A percentile compares a stretch with the other conserved stretches of the same genome.
These are phyloP conservation scores for Royoungia palumana DNA, from an alignment of 768 basidiomycete genomes.

Conservation along the genomic window DNA sequence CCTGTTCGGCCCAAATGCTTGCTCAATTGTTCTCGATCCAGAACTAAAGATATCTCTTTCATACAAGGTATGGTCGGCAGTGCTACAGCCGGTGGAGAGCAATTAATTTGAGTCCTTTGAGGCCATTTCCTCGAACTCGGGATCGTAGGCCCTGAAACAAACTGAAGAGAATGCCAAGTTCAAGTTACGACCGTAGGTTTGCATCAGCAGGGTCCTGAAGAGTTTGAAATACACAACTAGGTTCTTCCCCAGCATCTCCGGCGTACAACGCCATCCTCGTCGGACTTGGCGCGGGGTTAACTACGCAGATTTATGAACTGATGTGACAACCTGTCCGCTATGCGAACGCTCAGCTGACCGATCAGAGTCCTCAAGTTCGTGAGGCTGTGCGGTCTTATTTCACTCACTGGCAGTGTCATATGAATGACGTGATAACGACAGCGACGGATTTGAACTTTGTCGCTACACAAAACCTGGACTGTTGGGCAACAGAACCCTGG, in stretches of 20 bases:
- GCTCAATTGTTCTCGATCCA: conserved; percentile 5
- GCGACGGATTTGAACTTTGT: conserved; percentile 25
- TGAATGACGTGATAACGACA: conserved; percentile 28
- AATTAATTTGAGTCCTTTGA: conserved; percentile 9
- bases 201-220: background rate
- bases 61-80: conserved; percentile 12
- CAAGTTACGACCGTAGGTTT: conserved; percentile 3
- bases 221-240: conserved; percentile 7
- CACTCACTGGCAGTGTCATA: conserved; percentile 15
- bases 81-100: conserved; percentile 13
- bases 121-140: conserved; percentile 11
- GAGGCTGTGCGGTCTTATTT: conserved; percentile 11
- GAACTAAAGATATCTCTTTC: conserved; percentile 7
- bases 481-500: too few relatives aligned
- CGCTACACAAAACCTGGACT: background rate
- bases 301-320: conserved; percentile 17
- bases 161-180: background rate
- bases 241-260: conserved; percentile 5
- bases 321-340: conserved; percentile 14
- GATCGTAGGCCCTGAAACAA: conserved; percentile 1
- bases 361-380: conserved; percentile 10
- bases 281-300: conserved; percentile 21
- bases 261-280: conserved; percentile 6
- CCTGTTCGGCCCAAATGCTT: conserved; percentile 13
- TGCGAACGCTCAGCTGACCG: conserved; percentile 18